Conservation (phyloP, 2,329 filamentous ascomycete species). For the Fusarium continuum region DNA sequence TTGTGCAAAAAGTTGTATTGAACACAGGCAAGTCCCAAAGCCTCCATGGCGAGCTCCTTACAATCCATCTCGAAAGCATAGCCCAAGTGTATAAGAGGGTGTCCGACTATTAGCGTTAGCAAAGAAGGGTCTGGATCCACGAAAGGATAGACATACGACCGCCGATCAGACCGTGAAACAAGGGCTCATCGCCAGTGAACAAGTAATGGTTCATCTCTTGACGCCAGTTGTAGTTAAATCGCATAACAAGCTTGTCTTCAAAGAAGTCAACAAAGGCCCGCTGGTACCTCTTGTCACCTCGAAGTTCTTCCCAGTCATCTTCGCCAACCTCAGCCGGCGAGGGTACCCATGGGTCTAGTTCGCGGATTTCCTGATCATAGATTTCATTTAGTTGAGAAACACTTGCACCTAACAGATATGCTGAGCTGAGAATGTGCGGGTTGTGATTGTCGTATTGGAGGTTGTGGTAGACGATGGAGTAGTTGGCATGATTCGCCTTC, state of each 20-base stretch:
- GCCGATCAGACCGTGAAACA: slow-evolving; percentile 82
- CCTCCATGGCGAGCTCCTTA: slow-evolving; percentile 88
- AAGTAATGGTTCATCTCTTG: slow-evolving; percentile 79
- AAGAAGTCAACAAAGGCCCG: slow-evolving; percentile 94
- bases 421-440: slow-evolving; percentile 82
- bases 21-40: slow-evolving; percentile 72
- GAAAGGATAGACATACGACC: slow-evolving; percentile 67
- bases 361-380: slow-evolving; percentile 78
- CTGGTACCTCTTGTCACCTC: slow-evolving; percentile 84
- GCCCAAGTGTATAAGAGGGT: slow-evolving; percentile 93
- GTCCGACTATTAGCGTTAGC: slow-evolving; percentile 69
- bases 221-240: slow-evolving; percentile 84
- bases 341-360: slow-evolving; percentile 81
- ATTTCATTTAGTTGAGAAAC: slow-evolving; percentile 77
- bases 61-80: slow-evolving; percentile 91
- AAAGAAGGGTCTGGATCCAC: background rate
- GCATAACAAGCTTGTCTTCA: slow-evolving; percentile 83
- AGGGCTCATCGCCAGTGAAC: slow-evolving; percentile 75
- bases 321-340: slow-evolving; percentile 85
- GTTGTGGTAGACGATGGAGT: slow-evolving; percentile 82
- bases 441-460: slow-evolving; percentile 83
- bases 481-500: slow-evolving; percentile 90
- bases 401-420: slow-evolving; percentile 84
- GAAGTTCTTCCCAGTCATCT: slow-evolving; percentile 85
- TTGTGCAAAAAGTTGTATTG: slow-evolving; percentile 69